These are phyloP conservation scores for Globisporangium takayamanum DNA, from an alignment of 352 stramenopile genomes.

Conservation along the genomic window DNA sequence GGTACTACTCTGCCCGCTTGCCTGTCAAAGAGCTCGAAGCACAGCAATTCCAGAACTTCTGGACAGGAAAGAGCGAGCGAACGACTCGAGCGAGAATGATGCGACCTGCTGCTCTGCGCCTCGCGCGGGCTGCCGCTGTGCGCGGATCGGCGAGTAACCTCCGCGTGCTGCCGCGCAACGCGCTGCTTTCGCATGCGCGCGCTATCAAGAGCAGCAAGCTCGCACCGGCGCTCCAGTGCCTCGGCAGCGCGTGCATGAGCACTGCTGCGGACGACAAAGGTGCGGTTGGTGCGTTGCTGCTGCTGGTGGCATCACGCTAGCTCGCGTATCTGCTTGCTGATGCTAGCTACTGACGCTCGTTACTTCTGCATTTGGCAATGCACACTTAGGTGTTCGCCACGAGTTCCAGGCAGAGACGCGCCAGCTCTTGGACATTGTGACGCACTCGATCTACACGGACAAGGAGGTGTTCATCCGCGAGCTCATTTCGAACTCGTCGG, in stretches of 20 bases:
- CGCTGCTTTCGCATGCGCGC: conserved; percentile 4
- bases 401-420: conserved; percentile 95
- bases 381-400: conserved; percentile 47
- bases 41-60: conserved; percentile 23
- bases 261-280: conserved; percentile 39
- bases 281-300: conserved; percentile 1
- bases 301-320: background rate
- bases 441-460: conserved; percentile 99
- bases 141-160: conserved; percentile 4
- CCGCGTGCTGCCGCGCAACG: conserved; percentile 7
- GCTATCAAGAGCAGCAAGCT: conserved; percentile 23
- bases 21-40: background rate
- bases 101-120: conserved; percentile 34
- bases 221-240: conserved; percentile 25
- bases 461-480: conserved; percentile 99
- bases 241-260: conserved; percentile 29
- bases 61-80: background rate
- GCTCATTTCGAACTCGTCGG: conserved; percentile 98
- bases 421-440: conserved; percentile 97
- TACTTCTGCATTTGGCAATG: background rate
- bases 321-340: background rate
- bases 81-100: conserved; percentile 31
- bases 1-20: too few relatives aligned
- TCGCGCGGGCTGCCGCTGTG: conserved; percentile 25
- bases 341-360: background rate